Evolutionary conservation across 202 grass and related monocot species (phyloP).

Genomic region (Cymbopogon flexuosus): DNA sequence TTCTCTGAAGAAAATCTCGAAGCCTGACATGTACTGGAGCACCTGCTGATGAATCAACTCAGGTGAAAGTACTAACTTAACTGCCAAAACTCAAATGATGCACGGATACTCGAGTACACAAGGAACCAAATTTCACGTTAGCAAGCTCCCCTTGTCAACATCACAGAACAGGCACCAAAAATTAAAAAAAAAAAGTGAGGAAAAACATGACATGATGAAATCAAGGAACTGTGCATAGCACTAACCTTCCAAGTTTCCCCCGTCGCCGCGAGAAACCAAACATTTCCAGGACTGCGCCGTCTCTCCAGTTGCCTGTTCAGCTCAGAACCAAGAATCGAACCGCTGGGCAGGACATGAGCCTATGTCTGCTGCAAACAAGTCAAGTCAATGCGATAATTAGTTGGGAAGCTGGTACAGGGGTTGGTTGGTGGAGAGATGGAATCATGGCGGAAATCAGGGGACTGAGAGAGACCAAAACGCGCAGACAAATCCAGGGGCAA

Average conservation of each 20-base stretch:
- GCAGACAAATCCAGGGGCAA: background rate
- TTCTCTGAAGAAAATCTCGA: background rate
- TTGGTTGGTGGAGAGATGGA: conserved; percentile 12
- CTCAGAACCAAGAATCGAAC: conserved; percentile 1
- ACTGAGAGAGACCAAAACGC: background rate
- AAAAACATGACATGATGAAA: background rate
- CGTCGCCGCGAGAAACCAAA: conserved; percentile 81
- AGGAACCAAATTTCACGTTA: background rate
- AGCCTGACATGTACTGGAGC: background rate
- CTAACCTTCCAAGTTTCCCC: conserved; percentile 68
- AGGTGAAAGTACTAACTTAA: background rate
- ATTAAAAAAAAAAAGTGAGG: too few species aligned
- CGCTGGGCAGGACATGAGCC: background rate
- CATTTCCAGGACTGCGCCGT: conserved; percentile 52
- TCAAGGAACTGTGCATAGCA: background rate
- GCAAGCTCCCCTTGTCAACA: background rate
- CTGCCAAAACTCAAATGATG: background rate
- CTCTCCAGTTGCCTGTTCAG: background rate
- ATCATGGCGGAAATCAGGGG: conserved; percentile 36
- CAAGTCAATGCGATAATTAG: conserved; percentile 21
- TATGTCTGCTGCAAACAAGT: conserved; percentile 2
- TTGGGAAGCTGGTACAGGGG: background rate
- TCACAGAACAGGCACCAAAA: background rate
- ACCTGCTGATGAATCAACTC: background rate
- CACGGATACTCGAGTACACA: background rate